Evolutionary conservation across 2,329 filamentous ascomycete genomes (phyloP), one percentile per base, ranked within the genome.

Genomic region (Aspergillus quadrilineatus): DNA sequence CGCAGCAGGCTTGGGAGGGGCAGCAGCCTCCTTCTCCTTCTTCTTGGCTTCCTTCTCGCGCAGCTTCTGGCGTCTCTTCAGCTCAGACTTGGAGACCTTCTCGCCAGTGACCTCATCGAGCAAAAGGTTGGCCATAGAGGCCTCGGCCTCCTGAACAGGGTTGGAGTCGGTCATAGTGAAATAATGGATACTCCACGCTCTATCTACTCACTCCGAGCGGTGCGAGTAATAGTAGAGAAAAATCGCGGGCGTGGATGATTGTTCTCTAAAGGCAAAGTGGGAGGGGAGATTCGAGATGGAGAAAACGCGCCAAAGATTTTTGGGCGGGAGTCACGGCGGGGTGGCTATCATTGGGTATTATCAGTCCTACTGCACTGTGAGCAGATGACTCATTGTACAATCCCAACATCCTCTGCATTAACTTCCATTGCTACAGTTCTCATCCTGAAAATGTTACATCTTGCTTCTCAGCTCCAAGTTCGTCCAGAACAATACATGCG

Each of bases 51-150:
- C 92, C 76, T 85, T 86, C 75, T 93, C 85, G 65, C 93, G 88
- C 72, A 88, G 83, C 90, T 99, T 99, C 80, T 92, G 85, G 69
- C 93, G 87, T 81, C 90, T 93, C 90, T 99, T 99, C 75, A 97
- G 81, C 79, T 92, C 88, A 14, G 86, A 85, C 86, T 92, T 92
- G 79, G 89, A 92, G 53, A 87, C 81, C 69, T 76, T 87, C 79
- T 99, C 94, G 69, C 94, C 94, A 12, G 94, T 97, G 62, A 92
- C 90, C 70, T 95, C 90, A 75, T 99, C 94, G 50, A 94, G 84
- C 75, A 92, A 84, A 65, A 96, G 82, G 78, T 93, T 90, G 69
- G 83, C 83, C 64, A 87, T 73, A 69, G 70, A 75, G 62, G 70
- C 74, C 63, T 77, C 73, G 61, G 82, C 80, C 63, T 77, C 73